Conservation (phyloP, 164 flowering plant species). For the Piper betle region DNA sequence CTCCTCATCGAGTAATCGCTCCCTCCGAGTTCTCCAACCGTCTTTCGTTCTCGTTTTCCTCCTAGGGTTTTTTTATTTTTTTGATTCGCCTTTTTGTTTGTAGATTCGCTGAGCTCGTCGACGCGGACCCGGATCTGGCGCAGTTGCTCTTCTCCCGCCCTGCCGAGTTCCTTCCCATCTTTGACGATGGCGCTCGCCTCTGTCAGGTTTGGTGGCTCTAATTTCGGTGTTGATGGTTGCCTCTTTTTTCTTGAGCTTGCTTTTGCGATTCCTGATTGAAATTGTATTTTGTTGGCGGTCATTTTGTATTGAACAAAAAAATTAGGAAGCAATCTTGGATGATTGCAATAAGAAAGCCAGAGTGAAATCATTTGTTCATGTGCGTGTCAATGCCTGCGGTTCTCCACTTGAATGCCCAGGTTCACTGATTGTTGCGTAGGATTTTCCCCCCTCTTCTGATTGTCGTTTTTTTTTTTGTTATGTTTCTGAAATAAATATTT, state of each 20-base stretch:
- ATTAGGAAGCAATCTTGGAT: conserved; percentile 15
- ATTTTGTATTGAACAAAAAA: neutral
- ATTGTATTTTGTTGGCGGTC: too few relatives aligned
- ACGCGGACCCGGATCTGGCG: conserved; percentile 33
- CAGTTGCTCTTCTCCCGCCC: conserved; percentile 41
- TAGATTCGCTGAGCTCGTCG: conserved; percentile 58
- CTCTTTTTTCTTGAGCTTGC: neutral
- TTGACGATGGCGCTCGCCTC: conserved; percentile 45
- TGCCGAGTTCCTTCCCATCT: conserved; percentile 22
- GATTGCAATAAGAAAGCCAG: conserved; percentile 20
- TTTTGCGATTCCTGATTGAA: too few relatives aligned
- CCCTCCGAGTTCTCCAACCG: neutral
- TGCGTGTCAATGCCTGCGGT: conserved; percentile 48
- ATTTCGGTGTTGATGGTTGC: neutral
- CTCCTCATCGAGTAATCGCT: conserved; percentile 2
- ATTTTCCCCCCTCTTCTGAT: neutral
- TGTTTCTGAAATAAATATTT: neutral
- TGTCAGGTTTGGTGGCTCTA: conserved; percentile 38
- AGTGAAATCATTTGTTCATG: conserved; percentile 54
- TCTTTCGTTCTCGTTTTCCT: neutral
- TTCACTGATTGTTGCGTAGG: conserved; percentile 10
- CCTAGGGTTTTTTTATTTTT: neutral
- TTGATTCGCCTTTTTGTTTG: neutral
- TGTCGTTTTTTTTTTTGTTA: neutral
- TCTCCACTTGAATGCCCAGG: conserved; percentile 72